Evolutionary conservation across 179 eudicot species (phyloP), one percentile per base, ranked within the genome.

Genomic region (Carnegiea gigantea): DNA sequence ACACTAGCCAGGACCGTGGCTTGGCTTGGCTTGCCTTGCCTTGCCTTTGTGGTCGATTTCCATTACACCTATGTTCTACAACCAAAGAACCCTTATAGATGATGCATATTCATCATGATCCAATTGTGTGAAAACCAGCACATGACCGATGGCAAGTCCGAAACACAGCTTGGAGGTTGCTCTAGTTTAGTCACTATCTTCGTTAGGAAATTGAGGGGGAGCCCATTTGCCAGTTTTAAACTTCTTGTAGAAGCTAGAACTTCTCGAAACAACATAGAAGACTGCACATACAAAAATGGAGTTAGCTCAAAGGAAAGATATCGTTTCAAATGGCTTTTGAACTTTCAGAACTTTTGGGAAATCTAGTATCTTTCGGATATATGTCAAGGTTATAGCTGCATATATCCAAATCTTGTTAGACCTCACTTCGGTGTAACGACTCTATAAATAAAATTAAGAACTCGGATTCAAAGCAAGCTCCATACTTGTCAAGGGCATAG

Each of bases 211-310:
- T 43, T 80, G 67, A 40, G 97, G 97, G 72, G 79, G 83, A 81
- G 87, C 51, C 99, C 95, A 95, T 26, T 88, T 90, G 64, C 99
- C 98, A 70, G 93, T 80, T 87, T 85, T 93, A 87, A 95, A 95
- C 73, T 89, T 90, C 57, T 82, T 83, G 80, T 93, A 95, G 87
- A 91, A 93, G 89, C 89, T 81, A 26, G 97, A 89, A 51, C 57
- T 85, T 79, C 80, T 92, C 13, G 99, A 95, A 71, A 93, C 94
- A 18, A 90, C 86, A 49, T 85, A 94, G 85, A 95, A 93, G 75
- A 95, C 98, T 95, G 92, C 89, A 90, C 54, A 51, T 30, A 40
- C 18, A 36, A 67, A 68, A 40, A 53, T 74, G 40, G 46, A 82
- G 73, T 59, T 73, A 80, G 80, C 62, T 36, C 23, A 67, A 68